Conservation (phyloP, 106 monocot species). For the Cymbidium sinense region DNA sequence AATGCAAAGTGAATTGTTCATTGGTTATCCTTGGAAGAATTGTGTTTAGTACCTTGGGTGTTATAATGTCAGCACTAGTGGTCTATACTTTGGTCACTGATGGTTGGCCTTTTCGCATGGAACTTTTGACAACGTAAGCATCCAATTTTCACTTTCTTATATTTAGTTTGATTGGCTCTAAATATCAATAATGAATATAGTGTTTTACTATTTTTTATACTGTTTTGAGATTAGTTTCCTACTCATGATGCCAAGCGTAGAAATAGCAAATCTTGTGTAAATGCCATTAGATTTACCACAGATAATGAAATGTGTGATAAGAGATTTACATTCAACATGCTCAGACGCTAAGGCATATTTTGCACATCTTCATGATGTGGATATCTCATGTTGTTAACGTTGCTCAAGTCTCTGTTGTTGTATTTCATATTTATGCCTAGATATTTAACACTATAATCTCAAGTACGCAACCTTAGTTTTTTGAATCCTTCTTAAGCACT, state of each 20-base stretch:
- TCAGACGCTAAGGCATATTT: no score
- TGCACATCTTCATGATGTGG: no score
- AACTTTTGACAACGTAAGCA: slow-evolving; percentile 67
- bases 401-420: background rate
- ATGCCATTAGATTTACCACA: no score
- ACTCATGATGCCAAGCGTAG: background rate
- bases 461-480: no score
- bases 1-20: slow-evolving; percentile 21
- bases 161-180: background rate
- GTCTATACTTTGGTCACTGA: slow-evolving; percentile 47
- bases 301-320: no score
- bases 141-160: background rate
- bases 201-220: background rate
- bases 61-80: slow-evolving; percentile 26
- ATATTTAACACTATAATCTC: no score
- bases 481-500: no score
- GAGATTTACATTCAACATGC: no score
- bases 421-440: background rate
- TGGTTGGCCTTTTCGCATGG: slow-evolving; percentile 59
- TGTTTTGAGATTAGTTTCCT: background rate
- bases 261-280: no score
- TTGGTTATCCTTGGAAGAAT: slow-evolving; percentile 24
- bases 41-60: slow-evolving; percentile 40
- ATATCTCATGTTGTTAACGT: no score
- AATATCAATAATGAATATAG: background rate